Conservation (phyloP, 768 basidiomycete species). For the Mycena rebaudengoi region DNA sequence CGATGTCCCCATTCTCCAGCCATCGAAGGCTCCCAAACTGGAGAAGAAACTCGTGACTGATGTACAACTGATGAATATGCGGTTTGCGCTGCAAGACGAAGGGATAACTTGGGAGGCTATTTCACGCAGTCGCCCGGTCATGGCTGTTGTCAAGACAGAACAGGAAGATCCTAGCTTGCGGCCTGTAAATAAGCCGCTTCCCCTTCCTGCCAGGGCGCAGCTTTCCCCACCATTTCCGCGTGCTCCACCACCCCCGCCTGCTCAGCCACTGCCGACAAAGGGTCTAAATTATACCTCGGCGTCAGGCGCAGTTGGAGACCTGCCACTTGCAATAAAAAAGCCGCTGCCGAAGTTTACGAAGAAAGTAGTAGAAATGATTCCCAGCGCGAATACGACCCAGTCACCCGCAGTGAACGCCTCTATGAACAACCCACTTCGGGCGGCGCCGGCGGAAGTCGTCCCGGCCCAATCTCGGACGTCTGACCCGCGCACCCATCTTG, state of each 20-base stretch:
- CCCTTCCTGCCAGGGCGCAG: too few relatives aligned
- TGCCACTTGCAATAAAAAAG: conserved; percentile 15
- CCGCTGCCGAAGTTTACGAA: conserved; percentile 11
- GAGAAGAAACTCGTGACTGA: conserved; percentile 30
- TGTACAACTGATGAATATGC: conserved; percentile 39
- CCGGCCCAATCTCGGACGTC: background rate
- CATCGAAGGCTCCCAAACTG: conserved; percentile 18
- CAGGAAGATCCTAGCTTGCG: background rate
- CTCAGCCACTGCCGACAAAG: too few relatives aligned
- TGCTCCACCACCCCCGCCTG: too few relatives aligned
- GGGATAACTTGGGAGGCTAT: conserved; percentile 25
- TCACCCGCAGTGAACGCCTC: too few relatives aligned
- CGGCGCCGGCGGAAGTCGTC: background rate
- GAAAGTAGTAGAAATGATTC: background rate
- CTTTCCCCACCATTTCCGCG: too few relatives aligned
- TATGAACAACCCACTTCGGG: too few relatives aligned
- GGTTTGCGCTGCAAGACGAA: conserved; percentile 31
- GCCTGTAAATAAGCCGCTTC: too few relatives aligned
- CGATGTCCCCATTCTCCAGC: conserved; percentile 34
- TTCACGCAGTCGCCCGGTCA: conserved; percentile 17
- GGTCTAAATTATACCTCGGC: too few relatives aligned
- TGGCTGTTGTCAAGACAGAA: conserved; percentile 15
- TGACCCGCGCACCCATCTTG: background rate
- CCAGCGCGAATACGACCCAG: too few relatives aligned
- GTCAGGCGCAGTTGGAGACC: too few relatives aligned